A percentile compares a stretch with the other conserved stretches of the same genome.
Evolutionary conservation across 2,329 filamentous ascomycete species (phyloP).

Genomic region (Beauveria brongniartii): DNA sequence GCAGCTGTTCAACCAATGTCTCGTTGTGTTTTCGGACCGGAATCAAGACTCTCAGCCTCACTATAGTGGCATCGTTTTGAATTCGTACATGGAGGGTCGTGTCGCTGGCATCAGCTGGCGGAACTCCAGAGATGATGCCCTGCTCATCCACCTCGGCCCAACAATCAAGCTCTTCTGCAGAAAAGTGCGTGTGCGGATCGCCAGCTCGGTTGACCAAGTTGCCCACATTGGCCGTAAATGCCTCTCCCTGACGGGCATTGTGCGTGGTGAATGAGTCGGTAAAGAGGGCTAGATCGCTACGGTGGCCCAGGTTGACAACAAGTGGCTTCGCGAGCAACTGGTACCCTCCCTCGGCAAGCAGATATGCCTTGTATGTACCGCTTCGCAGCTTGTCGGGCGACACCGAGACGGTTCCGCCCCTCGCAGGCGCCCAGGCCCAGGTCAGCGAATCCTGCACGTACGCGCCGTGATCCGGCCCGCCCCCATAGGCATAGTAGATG

Average conservation of each 20-base stretch:
- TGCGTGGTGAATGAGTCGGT: conserved; percentile 24
- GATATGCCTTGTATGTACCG: conserved; percentile 8
- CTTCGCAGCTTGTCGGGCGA: neutral
- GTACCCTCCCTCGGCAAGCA: conserved; percentile 1
- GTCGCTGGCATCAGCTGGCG: conserved; percentile 16
- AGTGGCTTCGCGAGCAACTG: neutral
- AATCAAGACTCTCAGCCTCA: conserved; percentile 23
- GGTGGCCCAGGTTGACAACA: neutral
- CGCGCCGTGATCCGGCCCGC: conserved; percentile 16
- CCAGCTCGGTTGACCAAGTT: conserved; percentile 26
- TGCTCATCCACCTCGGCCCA: conserved; percentile 27
- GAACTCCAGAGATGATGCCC: conserved; percentile 29
- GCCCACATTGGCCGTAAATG: conserved; percentile 23
- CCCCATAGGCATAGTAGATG: conserved; percentile 17
- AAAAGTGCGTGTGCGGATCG: conserved; percentile 21
- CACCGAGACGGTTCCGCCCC: conserved; percentile 14
- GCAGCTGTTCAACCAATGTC: conserved; percentile 25
- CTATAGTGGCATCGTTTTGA: conserved; percentile 16
- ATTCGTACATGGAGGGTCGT: conserved; percentile 22
- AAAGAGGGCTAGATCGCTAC: conserved; percentile 18
- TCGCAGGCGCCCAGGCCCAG: conserved; percentile 18
- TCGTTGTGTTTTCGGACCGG: conserved; percentile 21
- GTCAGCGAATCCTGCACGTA: conserved; percentile 14
- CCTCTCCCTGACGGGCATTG: conserved; percentile 28
- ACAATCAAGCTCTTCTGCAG: conserved; percentile 17